Percentiles rank a stretch among this genome's conserved stretches.
phyloP scores from a whole-genome alignment of 2,329 filamentous ascomycete genomes.

The Fusarium oxysporum region DNA sequence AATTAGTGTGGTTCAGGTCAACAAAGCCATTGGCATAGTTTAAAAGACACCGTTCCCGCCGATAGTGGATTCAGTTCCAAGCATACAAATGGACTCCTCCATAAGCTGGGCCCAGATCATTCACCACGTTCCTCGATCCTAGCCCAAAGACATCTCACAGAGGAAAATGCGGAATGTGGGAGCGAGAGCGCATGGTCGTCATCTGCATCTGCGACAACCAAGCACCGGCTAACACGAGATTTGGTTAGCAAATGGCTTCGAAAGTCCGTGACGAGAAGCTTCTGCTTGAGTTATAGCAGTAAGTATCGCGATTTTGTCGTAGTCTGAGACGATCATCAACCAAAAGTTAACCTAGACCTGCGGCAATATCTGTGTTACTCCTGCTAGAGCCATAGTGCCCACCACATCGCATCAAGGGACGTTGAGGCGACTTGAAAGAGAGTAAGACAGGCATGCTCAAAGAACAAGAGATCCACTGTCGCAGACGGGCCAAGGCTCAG shows the following conservation, averaged over 20 bases:
- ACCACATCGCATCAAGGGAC: neutral
- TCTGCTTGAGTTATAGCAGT: neutral
- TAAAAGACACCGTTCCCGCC: neutral
- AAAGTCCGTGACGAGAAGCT: neutral
- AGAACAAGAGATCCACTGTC: slow-evolving; percentile 12
- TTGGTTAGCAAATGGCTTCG: neutral
- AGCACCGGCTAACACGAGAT: neutral
- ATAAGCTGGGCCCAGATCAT: neutral
- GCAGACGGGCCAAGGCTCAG: slow-evolving; percentile 12
- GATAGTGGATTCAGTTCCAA: neutral
- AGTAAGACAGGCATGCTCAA: slow-evolving; percentile 2
- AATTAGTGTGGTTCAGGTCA: neutral
- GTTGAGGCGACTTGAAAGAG: neutral
- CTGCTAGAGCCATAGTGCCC: neutral
- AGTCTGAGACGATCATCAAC: neutral
- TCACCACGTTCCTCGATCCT: slow-evolving; percentile 1
- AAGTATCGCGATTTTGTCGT: neutral
- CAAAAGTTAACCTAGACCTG: neutral
- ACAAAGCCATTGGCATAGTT: neutral
- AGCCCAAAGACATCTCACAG: neutral
- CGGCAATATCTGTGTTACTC: neutral
- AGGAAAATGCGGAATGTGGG: neutral
- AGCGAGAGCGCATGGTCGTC: neutral
- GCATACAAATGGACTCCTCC: slow-evolving; percentile 1
- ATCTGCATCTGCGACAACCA: neutral